phyloP scores from a whole-genome alignment of 2,329 filamentous ascomycete species.

The Trichoderma arundinaceum region DNA sequence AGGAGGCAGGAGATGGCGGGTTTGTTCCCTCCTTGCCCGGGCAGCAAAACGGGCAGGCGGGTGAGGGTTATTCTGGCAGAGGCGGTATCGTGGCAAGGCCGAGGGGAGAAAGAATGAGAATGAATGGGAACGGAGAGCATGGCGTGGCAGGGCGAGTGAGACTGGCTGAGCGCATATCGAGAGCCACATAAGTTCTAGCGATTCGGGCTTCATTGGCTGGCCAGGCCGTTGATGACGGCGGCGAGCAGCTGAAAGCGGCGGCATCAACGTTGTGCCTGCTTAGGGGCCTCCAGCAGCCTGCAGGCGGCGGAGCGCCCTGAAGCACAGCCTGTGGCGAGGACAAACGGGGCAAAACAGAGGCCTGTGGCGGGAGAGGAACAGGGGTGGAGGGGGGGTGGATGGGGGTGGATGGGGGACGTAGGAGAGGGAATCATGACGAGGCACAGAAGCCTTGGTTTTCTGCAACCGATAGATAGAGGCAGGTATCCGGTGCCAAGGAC shows the following conservation, averaged over 20 bases:
- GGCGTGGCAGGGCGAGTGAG: conserved; percentile 21
- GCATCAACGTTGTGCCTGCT: neutral
- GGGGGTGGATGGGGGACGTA: no score
- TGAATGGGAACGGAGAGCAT: neutral
- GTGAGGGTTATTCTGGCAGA: conserved; percentile 30
- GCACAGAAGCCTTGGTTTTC: no score
- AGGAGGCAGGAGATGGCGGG: neutral
- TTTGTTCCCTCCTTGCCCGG: conserved; percentile 8
- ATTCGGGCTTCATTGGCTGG: conserved; percentile 27
- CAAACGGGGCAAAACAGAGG: neutral
- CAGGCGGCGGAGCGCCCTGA: conserved; percentile 26
- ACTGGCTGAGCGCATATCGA: conserved; percentile 15
- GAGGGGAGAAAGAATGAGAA: conserved; percentile 7
- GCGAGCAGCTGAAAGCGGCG: conserved; percentile 29
- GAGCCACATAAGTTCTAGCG: conserved; percentile 5
- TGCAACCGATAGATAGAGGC: no score
- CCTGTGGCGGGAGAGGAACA: neutral
- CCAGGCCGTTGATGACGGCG: conserved; percentile 15
- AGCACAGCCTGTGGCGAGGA: conserved; percentile 8
- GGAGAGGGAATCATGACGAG: neutral
- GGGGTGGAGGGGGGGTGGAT: no score
- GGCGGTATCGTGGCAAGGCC: conserved; percentile 30
- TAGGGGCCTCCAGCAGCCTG: conserved; percentile 16
- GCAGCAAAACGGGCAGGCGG: conserved; percentile 28
- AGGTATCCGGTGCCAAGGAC: neutral